Conservation (phyloP, 2,329 filamentous ascomycete genomes). For the Nakataea oryzae region DNA sequence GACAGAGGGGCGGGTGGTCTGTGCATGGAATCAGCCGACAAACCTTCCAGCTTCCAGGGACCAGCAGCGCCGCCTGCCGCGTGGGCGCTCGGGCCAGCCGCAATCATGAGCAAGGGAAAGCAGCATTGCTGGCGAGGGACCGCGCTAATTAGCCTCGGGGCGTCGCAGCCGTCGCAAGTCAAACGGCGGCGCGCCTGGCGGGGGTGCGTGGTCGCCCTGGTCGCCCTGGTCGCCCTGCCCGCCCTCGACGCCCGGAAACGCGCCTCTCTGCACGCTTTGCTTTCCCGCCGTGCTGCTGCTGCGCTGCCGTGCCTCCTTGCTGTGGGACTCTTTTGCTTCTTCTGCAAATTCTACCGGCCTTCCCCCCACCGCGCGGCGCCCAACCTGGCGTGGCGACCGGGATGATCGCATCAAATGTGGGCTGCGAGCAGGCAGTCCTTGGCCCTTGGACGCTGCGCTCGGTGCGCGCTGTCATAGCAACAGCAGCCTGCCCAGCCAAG, state of each 20-base stretch:
- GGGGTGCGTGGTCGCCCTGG: too few species aligned
- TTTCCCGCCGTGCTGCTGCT: neutral
- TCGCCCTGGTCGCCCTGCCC: too few species aligned
- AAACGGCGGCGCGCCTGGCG: neutral
- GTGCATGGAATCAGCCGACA: neutral
- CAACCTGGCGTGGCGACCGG: neutral
- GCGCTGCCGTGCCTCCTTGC: neutral
- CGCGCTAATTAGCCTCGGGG: too few species aligned
- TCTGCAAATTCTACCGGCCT: neutral
- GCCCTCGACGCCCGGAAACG: too few species aligned
- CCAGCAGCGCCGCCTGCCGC: too few species aligned
- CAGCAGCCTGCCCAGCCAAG: too few species aligned
- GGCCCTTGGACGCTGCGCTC: neutral
- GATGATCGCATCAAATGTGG: neutral
- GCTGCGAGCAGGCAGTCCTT: neutral
- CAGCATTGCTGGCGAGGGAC: too few species aligned
- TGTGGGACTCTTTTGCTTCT: too few species aligned
- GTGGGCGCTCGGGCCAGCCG: neutral
- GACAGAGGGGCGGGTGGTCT: too few species aligned
- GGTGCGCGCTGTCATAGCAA: constrained; percentile 3
- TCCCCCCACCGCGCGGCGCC: too few species aligned
- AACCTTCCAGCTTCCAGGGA: too few species aligned
- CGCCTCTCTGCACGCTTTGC: neutral
- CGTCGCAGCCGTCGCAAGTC: too few species aligned
- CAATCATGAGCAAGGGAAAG: neutral